phyloP scores from a whole-genome alignment of 2,329 filamentous ascomycete species.

The Alternaria gaisen region DNA sequence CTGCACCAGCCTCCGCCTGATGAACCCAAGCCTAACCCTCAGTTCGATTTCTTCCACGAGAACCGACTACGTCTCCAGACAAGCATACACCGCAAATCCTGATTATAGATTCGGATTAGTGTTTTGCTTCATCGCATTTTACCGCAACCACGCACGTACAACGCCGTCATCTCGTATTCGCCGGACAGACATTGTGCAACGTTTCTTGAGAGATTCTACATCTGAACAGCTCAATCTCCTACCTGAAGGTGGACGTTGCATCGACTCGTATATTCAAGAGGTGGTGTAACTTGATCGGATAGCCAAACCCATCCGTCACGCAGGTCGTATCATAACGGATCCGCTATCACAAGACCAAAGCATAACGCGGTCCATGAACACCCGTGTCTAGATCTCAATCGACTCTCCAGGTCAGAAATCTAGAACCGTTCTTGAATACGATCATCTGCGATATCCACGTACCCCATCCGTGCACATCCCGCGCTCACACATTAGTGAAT shows the following conservation, averaged over 20 bases:
- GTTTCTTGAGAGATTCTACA: neutral
- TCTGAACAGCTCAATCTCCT: too few species aligned
- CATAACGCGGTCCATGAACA: neutral
- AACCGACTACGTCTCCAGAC: neutral
- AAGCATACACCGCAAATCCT: neutral
- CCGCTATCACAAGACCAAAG: neutral
- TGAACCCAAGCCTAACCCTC: neutral
- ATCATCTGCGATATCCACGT: neutral
- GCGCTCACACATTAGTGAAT: neutral
- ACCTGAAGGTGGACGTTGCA: neutral
- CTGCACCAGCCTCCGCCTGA: neutral
- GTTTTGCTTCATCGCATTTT: neutral
- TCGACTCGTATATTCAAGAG: neutral
- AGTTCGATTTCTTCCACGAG: neutral
- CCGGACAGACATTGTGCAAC: neutral
- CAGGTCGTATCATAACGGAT: neutral
- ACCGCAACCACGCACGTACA: neutral
- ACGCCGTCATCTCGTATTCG: neutral
- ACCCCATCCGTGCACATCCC: constrained; percentile 4
- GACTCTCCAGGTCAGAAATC: neutral
- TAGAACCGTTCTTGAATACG: neutral
- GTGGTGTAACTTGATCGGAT: neutral
- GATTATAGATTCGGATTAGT: neutral
- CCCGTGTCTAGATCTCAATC: neutral
- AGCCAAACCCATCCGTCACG: neutral